Percentiles rank a stretch among this genome's conserved stretches.
Evolutionary conservation across 305 asterid species (phyloP).

Genomic region (Nicotiana rustica): DNA sequence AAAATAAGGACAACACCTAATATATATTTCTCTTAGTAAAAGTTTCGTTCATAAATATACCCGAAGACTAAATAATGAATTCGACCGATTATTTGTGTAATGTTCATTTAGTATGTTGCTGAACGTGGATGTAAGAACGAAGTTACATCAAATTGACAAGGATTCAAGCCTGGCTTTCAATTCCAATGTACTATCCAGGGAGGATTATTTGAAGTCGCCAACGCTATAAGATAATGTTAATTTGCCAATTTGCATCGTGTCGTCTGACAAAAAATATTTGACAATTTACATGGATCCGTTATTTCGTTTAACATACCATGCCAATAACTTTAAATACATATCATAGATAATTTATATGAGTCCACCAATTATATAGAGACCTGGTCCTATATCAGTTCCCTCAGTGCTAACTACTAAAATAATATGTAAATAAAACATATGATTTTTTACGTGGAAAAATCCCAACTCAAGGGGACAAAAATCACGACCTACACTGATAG

Average conservation of each 20-base stretch:
- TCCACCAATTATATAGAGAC: too few species aligned
- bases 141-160: slow-evolving; percentile 20
- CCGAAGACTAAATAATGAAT: too few species aligned
- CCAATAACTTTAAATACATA: not conserved
- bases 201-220: not conserved
- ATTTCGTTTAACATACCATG: not conserved
- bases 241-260: slow-evolving; percentile 14
- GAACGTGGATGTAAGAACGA: not conserved
- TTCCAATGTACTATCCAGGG: slow-evolving; percentile 27
- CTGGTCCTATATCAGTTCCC: too few species aligned
- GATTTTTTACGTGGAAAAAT: too few species aligned
- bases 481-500: too few species aligned
- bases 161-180: not conserved
- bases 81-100: too few species aligned
- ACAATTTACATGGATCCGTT: not conserved
- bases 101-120: not conserved
- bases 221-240: not conserved
- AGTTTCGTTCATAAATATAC: too few species aligned
- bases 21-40: too few species aligned
- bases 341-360: not conserved
- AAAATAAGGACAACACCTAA: too few species aligned
- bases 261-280: not conserved
- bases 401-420: too few species aligned
- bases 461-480: too few species aligned
- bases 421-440: too few species aligned